phyloP scores from a whole-genome alignment of 1,139 yeast genomes.

The Candida anutae region DNA sequence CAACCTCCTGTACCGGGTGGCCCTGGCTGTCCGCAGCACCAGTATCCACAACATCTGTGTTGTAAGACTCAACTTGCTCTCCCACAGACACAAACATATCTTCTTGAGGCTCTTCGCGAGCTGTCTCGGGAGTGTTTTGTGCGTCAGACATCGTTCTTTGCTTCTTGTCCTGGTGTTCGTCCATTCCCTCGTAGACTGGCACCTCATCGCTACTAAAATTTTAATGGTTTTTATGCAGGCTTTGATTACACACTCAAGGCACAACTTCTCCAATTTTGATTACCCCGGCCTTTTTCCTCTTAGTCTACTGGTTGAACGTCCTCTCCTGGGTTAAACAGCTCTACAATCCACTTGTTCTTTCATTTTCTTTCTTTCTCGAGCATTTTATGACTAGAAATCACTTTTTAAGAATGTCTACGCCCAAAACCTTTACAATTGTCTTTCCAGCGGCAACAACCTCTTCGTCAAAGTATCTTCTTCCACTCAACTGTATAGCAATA shows the following conservation, averaged over 20 bases:
- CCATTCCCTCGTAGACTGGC: no score
- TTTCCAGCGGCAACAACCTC: slow-evolving; percentile 42
- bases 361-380: no score
- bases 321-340: no score
- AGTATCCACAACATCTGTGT: slow-evolving; percentile 20
- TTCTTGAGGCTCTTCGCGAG: slow-evolving; percentile 19
- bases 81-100: slow-evolving; percentile 53
- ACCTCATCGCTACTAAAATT: no score
- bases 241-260: no score
- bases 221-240: no score
- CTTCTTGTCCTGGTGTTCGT: slow-evolving; percentile 11
- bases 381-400: no score
- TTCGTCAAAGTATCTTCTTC: slow-evolving; percentile 47
- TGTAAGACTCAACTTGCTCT: slow-evolving; percentile 9
- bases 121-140: not conserved
- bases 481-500: slow-evolving; percentile 43
- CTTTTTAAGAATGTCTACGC: slow-evolving; percentile 22
- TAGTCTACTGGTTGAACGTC: no score
- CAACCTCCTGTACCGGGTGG: slow-evolving; percentile 94
- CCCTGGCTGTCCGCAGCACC: slow-evolving; percentile 82
- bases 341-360: no score
- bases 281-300: no score
- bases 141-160: slow-evolving; percentile 5
- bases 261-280: no score
- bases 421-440: slow-evolving; percentile 9